phyloP scores from a whole-genome alignment of 768 basidiomycete species.

The Imleria badia region DNA sequence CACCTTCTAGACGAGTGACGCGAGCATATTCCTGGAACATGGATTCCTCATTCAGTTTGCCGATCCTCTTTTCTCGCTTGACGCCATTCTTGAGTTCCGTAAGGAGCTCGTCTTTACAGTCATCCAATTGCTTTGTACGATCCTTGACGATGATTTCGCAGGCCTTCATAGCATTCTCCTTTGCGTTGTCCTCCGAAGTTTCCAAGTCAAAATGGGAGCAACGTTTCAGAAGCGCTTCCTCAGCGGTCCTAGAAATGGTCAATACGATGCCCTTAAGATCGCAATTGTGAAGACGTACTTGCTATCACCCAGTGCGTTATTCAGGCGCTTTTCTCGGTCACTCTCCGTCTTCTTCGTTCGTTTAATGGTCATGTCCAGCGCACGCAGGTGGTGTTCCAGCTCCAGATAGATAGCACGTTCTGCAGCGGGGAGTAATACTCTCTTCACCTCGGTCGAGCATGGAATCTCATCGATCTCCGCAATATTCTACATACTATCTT shows the following conservation, averaged over 20 bases:
- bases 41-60: slow-evolving; percentile 62
- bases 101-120: slow-evolving; percentile 74
- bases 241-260: slow-evolving; percentile 60
- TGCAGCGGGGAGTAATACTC: slow-evolving; percentile 80
- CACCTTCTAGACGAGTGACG: slow-evolving; percentile 59
- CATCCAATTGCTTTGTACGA: slow-evolving; percentile 74
- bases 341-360: slow-evolving; percentile 67
- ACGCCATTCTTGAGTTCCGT: slow-evolving; percentile 64
- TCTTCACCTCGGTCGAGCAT: slow-evolving; percentile 60
- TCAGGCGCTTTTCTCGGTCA: slow-evolving; percentile 86
- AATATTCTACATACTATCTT: slow-evolving; percentile 60
- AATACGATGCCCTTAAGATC: neutral
- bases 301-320: slow-evolving; percentile 85
- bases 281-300: slow-evolving; percentile 43
- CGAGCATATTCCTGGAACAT: slow-evolving; percentile 80
- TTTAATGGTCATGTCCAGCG: slow-evolving; percentile 80
- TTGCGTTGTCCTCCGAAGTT: slow-evolving; percentile 45
- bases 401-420: slow-evolving; percentile 95
- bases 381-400: slow-evolving; percentile 88
- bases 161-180: slow-evolving; percentile 81
- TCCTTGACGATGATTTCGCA: slow-evolving; percentile 90
- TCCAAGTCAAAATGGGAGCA: slow-evolving; percentile 94
- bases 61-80: slow-evolving; percentile 66
- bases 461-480: slow-evolving; percentile 97
- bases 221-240: slow-evolving; percentile 91